phyloP scores from a whole-genome alignment of 2,329 filamentous ascomycete genomes.

The Esteya vermicola region DNA sequence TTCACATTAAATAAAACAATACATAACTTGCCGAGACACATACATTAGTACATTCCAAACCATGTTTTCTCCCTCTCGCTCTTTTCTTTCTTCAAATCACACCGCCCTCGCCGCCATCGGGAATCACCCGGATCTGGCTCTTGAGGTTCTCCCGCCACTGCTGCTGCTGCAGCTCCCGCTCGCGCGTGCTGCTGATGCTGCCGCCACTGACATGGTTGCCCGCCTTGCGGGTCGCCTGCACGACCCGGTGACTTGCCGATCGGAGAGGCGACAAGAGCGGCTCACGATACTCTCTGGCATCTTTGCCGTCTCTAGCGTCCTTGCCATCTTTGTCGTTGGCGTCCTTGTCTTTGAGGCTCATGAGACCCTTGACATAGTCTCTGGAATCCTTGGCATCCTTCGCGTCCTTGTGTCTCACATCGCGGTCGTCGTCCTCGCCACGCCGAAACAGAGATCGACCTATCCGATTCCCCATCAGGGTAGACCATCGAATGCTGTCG shows the following conservation, averaged over 20 bases:
- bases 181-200: slow-evolving; percentile 9
- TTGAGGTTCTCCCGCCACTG: slow-evolving; percentile 21
- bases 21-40: too few relatives aligned
- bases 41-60: neutral
- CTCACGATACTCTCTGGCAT: neutral
- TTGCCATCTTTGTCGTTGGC: neutral
- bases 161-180: slow-evolving; percentile 10
- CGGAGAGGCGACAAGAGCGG: slow-evolving; percentile 2
- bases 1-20: too few relatives aligned
- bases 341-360: neutral
- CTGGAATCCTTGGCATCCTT: neutral
- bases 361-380: neutral
- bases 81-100: neutral
- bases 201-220: neutral
- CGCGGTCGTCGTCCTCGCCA: neutral
- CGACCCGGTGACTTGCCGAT: slow-evolving; percentile 5
- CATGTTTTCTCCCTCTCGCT: neutral
- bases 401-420: neutral
- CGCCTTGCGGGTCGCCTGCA: slow-evolving; percentile 6
- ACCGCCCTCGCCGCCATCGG: slow-evolving; percentile 10
- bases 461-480: neutral
- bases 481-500: slow-evolving; percentile 1
- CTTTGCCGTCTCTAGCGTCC: neutral
- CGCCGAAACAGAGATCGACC: neutral
- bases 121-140: slow-evolving; percentile 21